These are phyloP conservation scores for Carex parvula DNA, from an alignment of 176 grass and related monocot species.

Conservation along the genomic window DNA sequence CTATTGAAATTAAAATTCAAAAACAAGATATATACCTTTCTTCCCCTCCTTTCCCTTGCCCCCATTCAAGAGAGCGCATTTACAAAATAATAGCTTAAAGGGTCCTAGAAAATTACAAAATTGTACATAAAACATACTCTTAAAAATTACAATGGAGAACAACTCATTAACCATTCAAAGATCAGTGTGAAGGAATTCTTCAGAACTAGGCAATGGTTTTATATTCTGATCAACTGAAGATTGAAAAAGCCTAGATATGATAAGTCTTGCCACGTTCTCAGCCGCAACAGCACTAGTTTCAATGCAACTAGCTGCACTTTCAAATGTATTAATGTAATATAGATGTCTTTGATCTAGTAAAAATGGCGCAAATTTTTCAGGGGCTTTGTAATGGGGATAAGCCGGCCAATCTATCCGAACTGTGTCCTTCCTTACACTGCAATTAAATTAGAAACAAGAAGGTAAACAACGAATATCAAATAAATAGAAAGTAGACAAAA, in stretches of 20 bases:
- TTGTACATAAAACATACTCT: not conserved
- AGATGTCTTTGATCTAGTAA: conserved; percentile 71
- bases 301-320: conserved; percentile 78
- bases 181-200: conserved; percentile 23
- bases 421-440: conserved; percentile 60
- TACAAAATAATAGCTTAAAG: not conserved
- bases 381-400: conserved; percentile 82
- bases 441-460: conserved; percentile 1
- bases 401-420: conserved; percentile 79
- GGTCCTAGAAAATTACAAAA: conserved; percentile 10
- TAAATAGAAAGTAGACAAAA: not conserved
- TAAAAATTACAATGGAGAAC: not conserved
- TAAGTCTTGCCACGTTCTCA: conserved; percentile 78
- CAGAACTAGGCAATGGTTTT: not conserved
- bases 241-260: conserved; percentile 58
- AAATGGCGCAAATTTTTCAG: conserved; percentile 71
- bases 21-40: no score
- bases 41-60: no score
- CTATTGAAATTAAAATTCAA: no score
- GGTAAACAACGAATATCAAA: not conserved
- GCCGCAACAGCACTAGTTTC: conserved; percentile 76
- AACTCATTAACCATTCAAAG: conserved; percentile 4
- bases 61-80: not conserved
- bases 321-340: conserved; percentile 94
- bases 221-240: not conserved